Percentiles rank a stretch among this genome's conserved stretches.
Evolutionary conservation across 2,329 filamentous ascomycete genomes (phyloP).

Genomic region (Nannizziopsis barbatae): DNA sequence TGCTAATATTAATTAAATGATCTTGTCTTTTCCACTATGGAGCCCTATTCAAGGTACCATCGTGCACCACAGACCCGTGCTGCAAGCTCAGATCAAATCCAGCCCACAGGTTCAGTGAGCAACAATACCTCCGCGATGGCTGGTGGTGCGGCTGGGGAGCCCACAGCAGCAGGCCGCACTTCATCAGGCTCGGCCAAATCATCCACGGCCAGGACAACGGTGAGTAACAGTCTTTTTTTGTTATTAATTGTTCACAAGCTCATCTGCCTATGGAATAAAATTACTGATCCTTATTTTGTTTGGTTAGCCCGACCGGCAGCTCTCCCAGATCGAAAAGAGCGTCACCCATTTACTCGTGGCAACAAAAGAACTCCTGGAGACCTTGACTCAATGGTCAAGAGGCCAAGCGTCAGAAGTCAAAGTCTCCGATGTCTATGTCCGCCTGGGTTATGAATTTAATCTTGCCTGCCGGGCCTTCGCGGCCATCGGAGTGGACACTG

Average conservation of each 20-base stretch:
- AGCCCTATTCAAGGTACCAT: slow-evolving; percentile 8
- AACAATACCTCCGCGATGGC: slow-evolving; percentile 25
- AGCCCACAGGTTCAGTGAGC: slow-evolving; percentile 40
- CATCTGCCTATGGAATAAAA: no score
- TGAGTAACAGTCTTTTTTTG: neutral
- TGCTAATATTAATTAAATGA: neutral
- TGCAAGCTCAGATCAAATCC: slow-evolving; percentile 51
- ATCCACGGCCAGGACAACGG: slow-evolving; percentile 19
- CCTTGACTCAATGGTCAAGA: slow-evolving; percentile 93
- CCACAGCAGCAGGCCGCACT: slow-evolving; percentile 50
- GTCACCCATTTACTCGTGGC: slow-evolving; percentile 95
- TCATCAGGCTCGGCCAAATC: slow-evolving; percentile 58
- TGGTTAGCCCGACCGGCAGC: slow-evolving; percentile 54
- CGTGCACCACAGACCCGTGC: slow-evolving; percentile 50
- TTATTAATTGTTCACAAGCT: no score
- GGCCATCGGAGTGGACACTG: slow-evolving; percentile 90
- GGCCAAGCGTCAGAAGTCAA: slow-evolving; percentile 83
- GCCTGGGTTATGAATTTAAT: slow-evolving; percentile 97
- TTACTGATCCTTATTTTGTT: neutral
- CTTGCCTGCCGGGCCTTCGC: slow-evolving; percentile 95
- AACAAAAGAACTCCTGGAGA: slow-evolving; percentile 95
- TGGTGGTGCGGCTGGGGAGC: slow-evolving; percentile 26
- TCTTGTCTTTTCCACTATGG: neutral
- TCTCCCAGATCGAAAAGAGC: slow-evolving; percentile 98
- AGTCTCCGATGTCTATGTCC: slow-evolving; percentile 96